These are phyloP conservation scores for Aquilaria sinensis DNA, from an alignment of 345 rosid genomes.

Conservation along the genomic window DNA sequence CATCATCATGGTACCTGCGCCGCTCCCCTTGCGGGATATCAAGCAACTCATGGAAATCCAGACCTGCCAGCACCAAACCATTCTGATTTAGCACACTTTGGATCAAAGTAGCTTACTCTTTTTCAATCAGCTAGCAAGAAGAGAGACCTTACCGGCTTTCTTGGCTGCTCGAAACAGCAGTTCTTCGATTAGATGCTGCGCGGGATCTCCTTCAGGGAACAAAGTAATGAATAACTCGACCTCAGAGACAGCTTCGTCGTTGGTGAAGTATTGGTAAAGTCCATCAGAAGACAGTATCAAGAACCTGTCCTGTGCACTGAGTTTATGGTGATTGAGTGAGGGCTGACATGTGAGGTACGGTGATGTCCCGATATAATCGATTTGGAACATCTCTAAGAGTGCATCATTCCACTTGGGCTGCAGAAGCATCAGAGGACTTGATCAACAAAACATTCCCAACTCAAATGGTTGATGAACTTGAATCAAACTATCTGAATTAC, in stretches of 20 bases:
- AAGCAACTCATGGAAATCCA: slow-evolving; percentile 81
- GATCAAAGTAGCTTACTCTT: not conserved
- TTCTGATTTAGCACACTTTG: not conserved
- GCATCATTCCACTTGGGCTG: slow-evolving; percentile 94
- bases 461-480: not conserved
- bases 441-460: not conserved
- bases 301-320: slow-evolving; percentile 63
- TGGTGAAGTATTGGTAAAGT: slow-evolving; percentile 77
- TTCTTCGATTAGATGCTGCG: slow-evolving; percentile 83
- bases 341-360: slow-evolving; percentile 82
- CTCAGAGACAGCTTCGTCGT: slow-evolving; percentile 70
- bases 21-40: slow-evolving; percentile 94
- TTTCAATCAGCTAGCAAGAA: not conserved
- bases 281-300: slow-evolving; percentile 87
- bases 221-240: slow-evolving; percentile 68
- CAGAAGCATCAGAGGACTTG: not conserved
- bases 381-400: slow-evolving; percentile 73
- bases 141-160: slow-evolving; percentile 54
- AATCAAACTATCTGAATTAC: slow-evolving; percentile 20
- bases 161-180: slow-evolving; percentile 84
- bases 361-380: slow-evolving; percentile 65
- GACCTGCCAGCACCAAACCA: slow-evolving; percentile 33
- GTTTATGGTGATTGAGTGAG: slow-evolving; percentile 66
- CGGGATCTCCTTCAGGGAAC: slow-evolving; percentile 94
- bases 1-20: slow-evolving; percentile 86